Conservation (phyloP, 257 asterid species). For the Gentiana macrophylla region DNA sequence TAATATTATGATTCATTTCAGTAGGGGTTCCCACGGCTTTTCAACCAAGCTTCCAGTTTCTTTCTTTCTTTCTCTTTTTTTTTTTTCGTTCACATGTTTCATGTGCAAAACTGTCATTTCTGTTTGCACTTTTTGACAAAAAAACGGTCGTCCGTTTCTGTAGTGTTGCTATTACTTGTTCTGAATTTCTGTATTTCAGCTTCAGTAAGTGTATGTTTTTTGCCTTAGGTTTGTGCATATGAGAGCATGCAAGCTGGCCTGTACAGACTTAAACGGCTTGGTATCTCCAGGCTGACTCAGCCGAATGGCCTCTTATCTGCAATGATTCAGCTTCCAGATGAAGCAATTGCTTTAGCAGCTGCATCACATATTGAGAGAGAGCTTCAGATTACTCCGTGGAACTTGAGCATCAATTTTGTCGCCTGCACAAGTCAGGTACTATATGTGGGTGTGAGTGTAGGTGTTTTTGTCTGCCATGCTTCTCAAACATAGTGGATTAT, state of each 20-base stretch:
- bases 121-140: neutral
- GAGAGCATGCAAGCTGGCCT: constrained; percentile 99
- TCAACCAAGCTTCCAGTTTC: no score
- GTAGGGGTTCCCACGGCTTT: no score
- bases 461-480: no score
- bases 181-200: neutral
- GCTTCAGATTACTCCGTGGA: constrained; percentile 98
- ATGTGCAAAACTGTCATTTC: neutral
- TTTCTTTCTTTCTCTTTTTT: no score
- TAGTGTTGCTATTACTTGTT: no score
- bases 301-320: constrained; percentile 91
- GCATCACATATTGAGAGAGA: constrained; percentile 99
- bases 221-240: constrained; percentile 76
- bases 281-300: constrained; percentile 68
- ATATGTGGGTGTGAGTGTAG: neutral
- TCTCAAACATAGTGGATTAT: no score
- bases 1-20: no score
- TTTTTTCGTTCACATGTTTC: no score
- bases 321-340: constrained; percentile 99
- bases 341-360: constrained; percentile 96
- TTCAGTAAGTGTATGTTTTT: constrained; percentile 1
- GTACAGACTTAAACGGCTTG: constrained; percentile 84
- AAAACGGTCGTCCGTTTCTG: neutral
- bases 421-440: constrained; percentile 87
- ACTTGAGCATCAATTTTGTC: constrained; percentile 87